A percentile compares a stretch with the other conserved stretches of the same genome.
phyloP scores from a whole-genome alignment of 257 asterid species.

The Solanum paucissectum region DNA sequence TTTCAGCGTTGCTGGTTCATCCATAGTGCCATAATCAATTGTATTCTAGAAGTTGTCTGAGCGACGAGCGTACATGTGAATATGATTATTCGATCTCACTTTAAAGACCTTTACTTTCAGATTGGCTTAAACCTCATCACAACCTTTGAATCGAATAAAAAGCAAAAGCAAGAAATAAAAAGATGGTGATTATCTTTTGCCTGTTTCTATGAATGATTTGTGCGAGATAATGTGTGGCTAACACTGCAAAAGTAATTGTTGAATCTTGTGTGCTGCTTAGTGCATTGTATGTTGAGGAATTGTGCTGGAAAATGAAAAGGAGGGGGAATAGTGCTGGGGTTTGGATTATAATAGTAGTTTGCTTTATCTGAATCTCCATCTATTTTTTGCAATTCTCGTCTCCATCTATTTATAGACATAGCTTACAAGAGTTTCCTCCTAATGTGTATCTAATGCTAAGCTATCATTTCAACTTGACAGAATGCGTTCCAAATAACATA shows the following conservation, averaged over 20 bases:
- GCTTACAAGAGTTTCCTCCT: background rate
- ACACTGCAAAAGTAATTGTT: background rate
- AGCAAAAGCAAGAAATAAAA: background rate
- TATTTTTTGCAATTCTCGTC: background rate
- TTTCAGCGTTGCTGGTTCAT: background rate
- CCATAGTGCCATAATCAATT: background rate
- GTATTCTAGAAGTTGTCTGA: background rate
- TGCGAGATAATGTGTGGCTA: background rate
- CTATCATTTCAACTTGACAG: background rate
- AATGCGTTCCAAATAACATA: constrained; percentile 25
- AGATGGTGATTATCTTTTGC: background rate
- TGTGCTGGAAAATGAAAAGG: background rate
- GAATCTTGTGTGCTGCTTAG: background rate
- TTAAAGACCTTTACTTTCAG: background rate
- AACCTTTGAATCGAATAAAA: background rate
- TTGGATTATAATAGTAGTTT: background rate
- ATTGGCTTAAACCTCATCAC: background rate
- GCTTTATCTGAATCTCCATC: background rate
- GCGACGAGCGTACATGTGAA: background rate
- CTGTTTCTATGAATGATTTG: background rate
- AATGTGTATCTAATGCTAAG: background rate
- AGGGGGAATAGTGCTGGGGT: background rate
- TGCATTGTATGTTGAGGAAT: background rate
- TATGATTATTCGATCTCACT: background rate
- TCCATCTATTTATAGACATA: background rate